phyloP scores from a whole-genome alignment of 2,329 filamentous ascomycete species.

The Cytospora leucostoma region DNA sequence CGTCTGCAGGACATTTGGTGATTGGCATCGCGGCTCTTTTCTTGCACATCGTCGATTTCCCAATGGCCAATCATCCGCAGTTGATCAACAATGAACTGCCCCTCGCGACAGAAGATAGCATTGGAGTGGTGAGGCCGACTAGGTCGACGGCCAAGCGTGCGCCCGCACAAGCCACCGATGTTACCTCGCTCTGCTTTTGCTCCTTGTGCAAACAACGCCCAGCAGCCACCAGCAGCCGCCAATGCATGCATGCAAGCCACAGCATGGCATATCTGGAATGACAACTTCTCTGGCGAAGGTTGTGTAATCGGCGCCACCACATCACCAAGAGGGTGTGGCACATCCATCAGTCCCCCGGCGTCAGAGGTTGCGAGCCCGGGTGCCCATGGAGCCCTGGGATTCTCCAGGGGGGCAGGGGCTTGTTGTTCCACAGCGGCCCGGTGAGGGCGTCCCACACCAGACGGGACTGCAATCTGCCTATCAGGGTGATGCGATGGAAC shows the following conservation, averaged over 20 bases:
- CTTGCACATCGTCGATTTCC: conserved; percentile 5
- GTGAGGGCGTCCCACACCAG: conserved; percentile 17
- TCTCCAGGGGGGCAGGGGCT: neutral
- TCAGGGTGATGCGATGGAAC: conserved; percentile 7
- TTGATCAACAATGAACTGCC: too few relatives aligned
- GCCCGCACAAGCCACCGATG: neutral
- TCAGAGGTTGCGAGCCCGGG: conserved; percentile 11
- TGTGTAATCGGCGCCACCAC: conserved; percentile 7
- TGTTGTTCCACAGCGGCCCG: conserved; percentile 16
- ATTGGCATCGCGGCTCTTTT: conserved; percentile 16
- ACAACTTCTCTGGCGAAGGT: neutral
- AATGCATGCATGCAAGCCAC: conserved; percentile 16
- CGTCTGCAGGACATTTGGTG: conserved; percentile 14
- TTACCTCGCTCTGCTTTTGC: neutral
- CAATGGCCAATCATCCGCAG: neutral
- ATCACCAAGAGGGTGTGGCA: conserved; percentile 2
- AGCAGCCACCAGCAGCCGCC: neutral
- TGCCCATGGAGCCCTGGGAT: neutral
- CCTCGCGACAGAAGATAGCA: neutral
- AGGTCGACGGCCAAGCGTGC: conserved; percentile 1
- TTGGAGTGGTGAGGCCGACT: neutral
- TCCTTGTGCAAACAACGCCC: neutral
- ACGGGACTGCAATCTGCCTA: conserved; percentile 15
- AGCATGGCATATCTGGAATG: neutral
- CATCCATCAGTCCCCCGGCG: conserved; percentile 6